These are phyloP conservation scores for Gossypium anomalum DNA, from an alignment of 345 rosid species.

Conservation along the genomic window DNA sequence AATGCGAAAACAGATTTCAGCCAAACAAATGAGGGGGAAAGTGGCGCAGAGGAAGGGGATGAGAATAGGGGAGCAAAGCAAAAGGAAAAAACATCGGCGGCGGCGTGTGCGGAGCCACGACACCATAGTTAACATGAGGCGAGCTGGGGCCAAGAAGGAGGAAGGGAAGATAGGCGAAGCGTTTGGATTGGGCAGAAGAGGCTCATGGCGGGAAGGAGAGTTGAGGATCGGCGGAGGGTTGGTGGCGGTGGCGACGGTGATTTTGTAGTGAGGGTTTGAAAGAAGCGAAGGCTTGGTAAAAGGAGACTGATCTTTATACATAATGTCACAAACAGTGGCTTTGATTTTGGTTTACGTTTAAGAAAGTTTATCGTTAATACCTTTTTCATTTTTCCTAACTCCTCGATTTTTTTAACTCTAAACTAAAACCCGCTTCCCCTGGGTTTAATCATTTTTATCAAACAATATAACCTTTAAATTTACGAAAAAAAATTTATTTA, in stretches of 20 bases:
- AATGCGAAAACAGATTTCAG: slow-evolving; percentile 41
- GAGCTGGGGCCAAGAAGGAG: slow-evolving; percentile 13
- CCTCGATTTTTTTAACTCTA: no score
- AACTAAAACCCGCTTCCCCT: neutral
- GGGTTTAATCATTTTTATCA: no score
- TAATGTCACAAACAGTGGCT: neutral
- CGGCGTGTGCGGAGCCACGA: slow-evolving; percentile 43
- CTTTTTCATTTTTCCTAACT: no score
- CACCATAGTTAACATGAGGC: slow-evolving; percentile 40
- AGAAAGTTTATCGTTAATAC: neutral
- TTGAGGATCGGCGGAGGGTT: neutral
- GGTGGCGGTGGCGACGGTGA: neutral
- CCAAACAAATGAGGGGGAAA: slow-evolving; percentile 47
- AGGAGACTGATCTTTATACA: slow-evolving; percentile 2
- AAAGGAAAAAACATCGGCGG: slow-evolving; percentile 40
- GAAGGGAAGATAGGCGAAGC: neutral
- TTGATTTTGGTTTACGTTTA: neutral
- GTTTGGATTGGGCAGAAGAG: slow-evolving; percentile 2
- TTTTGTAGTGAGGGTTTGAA: slow-evolving; percentile 10
- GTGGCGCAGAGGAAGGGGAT: slow-evolving; percentile 47
- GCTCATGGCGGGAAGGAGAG: neutral
- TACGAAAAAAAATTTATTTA: no score
- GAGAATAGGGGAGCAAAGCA: slow-evolving; percentile 57
- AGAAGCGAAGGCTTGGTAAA: neutral
- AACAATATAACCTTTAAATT: no score